These are phyloP conservation scores for Fusarium luffae DNA, from an alignment of 2,329 filamentous ascomycete species.

Conservation along the genomic window DNA sequence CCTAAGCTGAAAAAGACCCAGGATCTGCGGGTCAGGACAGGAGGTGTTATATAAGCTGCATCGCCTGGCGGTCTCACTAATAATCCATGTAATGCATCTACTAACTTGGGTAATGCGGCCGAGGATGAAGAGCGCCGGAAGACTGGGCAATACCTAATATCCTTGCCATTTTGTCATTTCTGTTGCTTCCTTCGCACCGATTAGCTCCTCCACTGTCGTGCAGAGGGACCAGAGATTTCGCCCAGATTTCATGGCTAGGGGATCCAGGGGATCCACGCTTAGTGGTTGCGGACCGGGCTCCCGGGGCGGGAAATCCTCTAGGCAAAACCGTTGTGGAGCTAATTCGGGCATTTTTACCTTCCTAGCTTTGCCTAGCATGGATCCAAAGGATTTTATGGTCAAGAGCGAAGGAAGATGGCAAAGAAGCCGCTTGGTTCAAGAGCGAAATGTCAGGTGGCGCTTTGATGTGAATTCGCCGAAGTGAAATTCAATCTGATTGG, in stretches of 20 bases:
- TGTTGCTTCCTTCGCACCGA: background rate
- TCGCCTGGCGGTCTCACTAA: background rate
- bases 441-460: background rate
- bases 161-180: background rate
- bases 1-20: background rate
- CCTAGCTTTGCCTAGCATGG: background rate
- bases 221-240: constrained; percentile 1
- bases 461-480: background rate
- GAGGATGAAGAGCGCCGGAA: background rate
- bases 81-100: background rate
- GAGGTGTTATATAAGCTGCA: constrained; percentile 30
- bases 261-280: constrained; percentile 5
- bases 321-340: background rate
- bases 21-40: constrained; percentile 1
- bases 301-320: background rate
- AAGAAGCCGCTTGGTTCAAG: background rate
- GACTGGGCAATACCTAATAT: background rate
- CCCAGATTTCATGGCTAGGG: constrained; percentile 2
- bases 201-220: constrained; percentile 4
- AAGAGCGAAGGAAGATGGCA: background rate
- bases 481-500: background rate
- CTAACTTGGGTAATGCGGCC: background rate
- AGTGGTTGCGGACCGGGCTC: background rate
- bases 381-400: background rate
- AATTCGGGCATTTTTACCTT: background rate